phyloP scores from a whole-genome alignment of 306 rosid species.

The Fagus crenata region DNA sequence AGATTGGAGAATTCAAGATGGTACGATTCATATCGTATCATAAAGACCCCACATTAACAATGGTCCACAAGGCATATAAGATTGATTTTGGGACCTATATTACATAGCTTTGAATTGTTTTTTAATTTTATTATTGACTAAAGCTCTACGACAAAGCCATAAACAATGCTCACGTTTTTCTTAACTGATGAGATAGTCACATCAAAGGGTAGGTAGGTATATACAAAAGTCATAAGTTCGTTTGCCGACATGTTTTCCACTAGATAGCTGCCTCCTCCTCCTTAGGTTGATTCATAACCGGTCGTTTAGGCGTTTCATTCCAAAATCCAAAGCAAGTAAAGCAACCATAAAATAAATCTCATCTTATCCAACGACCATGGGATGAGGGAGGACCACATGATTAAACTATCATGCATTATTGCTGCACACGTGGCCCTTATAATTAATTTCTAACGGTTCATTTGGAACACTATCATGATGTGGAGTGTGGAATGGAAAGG shows the following conservation, averaged over 20 bases:
- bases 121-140: background rate
- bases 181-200: conserved; percentile 1
- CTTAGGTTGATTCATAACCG: too few relatives aligned
- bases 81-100: background rate
- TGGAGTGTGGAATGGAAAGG: too few relatives aligned
- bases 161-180: conserved; percentile 15
- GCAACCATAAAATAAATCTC: background rate
- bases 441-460: background rate
- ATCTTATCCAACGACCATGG: background rate
- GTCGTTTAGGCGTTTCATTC: background rate
- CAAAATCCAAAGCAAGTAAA: background rate
- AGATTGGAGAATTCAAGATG: too few relatives aligned
- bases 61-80: too few relatives aligned
- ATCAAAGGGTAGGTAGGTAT: background rate
- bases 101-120: background rate
- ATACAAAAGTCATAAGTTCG: background rate
- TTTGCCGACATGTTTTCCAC: conserved; percentile 22
- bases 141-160: too few relatives aligned
- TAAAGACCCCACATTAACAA: too few relatives aligned
- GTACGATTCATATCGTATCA: too few relatives aligned
- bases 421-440: conserved; percentile 4
- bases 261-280: background rate
- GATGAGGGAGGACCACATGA: background rate
- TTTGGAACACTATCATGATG: background rate
- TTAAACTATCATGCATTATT: background rate